Evolutionary conservation across 148 eudicot species (phyloP), one percentile per base, ranked within the genome.

Genomic region (Rhododendron mucronatum): DNA sequence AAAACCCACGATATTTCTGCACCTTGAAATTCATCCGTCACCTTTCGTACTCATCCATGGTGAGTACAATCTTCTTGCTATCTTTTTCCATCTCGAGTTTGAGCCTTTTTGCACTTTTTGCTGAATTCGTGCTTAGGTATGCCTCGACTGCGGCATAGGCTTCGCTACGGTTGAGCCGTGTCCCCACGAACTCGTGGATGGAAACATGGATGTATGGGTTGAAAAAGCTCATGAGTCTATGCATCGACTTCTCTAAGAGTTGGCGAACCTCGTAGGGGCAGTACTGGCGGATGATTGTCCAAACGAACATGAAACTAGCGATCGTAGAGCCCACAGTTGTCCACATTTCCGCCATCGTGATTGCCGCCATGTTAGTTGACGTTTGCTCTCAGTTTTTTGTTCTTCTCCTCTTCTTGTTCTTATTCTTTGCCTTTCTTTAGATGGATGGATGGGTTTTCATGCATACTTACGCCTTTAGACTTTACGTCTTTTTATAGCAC

Each of bases 31-130:
- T 88, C 90, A 59, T 59, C 65, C 8, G 65, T 59, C 65, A 90
- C 90, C 75, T 78, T 87, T 91, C 91, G 6, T 91, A 20, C n/a
- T 93, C 91, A 37, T 91, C 95, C 90, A 92, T 86, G 82, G 86
- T 87, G 16, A 91, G 50, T 10, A 85, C 75, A 3, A 91, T 50
- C 84, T 86, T 88, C 48, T 84, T 88, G 74, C 88, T 87, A 8
- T 87, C 86, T 5, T 79, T 75, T 14, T 86, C 89, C 82, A 84
- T 85, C 89, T 93, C 93, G 5, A 90, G 93, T 67, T 81, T 89
- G 74, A 93, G 90, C 47, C 90, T 85, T 48, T 89, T 91, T 12
- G 93, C 90, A 5, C 71, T 63, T 39, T 85, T 85, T 2, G 92
- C 79, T 5, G 93, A 83, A 74, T 88, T 84, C 3, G 59, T 75